Percentiles rank a stretch among this genome's conserved stretches.
phyloP scores from a whole-genome alignment of 2,329 filamentous ascomycete genomes.

The Aspergillus sclerotialis region DNA sequence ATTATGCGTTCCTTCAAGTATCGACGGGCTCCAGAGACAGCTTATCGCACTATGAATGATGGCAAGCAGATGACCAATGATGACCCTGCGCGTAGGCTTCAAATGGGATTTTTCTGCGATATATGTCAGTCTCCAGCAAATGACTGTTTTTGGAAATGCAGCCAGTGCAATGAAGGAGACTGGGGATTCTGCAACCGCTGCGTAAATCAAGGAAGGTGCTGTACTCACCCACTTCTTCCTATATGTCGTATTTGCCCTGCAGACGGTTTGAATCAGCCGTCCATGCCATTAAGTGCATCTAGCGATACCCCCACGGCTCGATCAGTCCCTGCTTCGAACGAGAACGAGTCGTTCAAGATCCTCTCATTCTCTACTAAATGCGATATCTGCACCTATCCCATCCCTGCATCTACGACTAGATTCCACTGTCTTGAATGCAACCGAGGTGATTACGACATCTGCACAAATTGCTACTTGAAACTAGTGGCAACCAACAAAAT shows the following conservation, averaged over 20 bases:
- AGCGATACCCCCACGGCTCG: conserved; percentile 5
- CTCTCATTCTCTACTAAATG: conserved; percentile 69
- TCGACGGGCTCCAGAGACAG: conserved; percentile 19
- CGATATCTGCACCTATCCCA: conserved; percentile 68
- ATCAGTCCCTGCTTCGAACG: conserved; percentile 7
- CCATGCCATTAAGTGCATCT: no score
- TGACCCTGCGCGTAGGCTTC: conserved; percentile 60
- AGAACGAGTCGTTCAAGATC: conserved; percentile 52
- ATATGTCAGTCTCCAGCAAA: conserved; percentile 68
- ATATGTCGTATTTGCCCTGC: conserved; percentile 53
- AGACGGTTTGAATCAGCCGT: no score
- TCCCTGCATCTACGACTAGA: conserved; percentile 61
- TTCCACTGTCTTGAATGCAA: conserved; percentile 77
- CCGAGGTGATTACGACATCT: conserved; percentile 82
- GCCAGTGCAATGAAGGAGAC: conserved; percentile 79
- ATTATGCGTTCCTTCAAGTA: conserved; percentile 38
- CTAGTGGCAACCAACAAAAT: conserved; percentile 60
- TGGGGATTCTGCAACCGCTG: conserved; percentile 92
- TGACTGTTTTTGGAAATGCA: conserved; percentile 84
- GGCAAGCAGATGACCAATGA: conserved; percentile 52
- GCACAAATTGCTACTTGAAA: conserved; percentile 66
- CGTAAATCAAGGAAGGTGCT: conserved; percentile 73
- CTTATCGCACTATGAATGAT: conserved; percentile 28
- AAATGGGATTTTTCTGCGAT: conserved; percentile 79
- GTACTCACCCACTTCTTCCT: conserved; percentile 74